Conservation (phyloP, 352 stramenopile species). For the Globisporangium cystogenes region DNA sequence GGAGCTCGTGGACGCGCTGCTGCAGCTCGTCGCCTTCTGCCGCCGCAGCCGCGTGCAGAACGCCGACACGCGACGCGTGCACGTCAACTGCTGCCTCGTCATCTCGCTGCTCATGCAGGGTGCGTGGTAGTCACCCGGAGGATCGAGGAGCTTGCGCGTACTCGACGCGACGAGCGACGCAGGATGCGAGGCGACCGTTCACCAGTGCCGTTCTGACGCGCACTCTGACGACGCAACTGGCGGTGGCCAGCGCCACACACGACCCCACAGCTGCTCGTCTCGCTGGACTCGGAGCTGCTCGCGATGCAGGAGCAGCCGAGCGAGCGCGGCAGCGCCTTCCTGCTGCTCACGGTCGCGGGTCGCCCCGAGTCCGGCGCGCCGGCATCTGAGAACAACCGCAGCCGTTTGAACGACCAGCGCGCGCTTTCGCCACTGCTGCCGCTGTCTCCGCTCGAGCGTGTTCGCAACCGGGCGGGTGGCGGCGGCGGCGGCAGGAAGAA, state of each 20-base stretch:
- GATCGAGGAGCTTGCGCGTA: too few species aligned
- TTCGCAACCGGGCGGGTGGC: too few species aligned
- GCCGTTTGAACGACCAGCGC: not conserved
- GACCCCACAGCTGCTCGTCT: slow-evolving; percentile 43
- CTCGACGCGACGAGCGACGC: too few species aligned
- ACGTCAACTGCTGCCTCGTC: slow-evolving; percentile 82
- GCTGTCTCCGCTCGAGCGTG: not conserved
- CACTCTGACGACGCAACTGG: not conserved
- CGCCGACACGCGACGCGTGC: slow-evolving; percentile 53
- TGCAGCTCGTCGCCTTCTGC: slow-evolving; percentile 67
- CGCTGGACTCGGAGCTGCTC: slow-evolving; percentile 65
- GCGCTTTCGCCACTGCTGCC: not conserved
- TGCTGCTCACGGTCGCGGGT: slow-evolving; percentile 45
- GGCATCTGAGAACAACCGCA: slow-evolving; percentile 3
- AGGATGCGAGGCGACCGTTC: too few species aligned
- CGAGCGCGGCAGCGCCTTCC: slow-evolving; percentile 34
- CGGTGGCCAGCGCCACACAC: slow-evolving; percentile 18
- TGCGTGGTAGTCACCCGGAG: too few species aligned
- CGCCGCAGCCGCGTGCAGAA: slow-evolving; percentile 37
- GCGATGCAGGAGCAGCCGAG: slow-evolving; percentile 37
- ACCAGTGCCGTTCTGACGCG: not conserved
- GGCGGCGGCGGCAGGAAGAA: not conserved
- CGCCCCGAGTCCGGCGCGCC: slow-evolving; percentile 27
- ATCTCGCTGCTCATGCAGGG: slow-evolving; percentile 82
- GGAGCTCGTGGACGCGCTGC: slow-evolving; percentile 62